Conservation (phyloP, 2,329 filamentous ascomycete species). For the Ophiostoma ulmi region DNA sequence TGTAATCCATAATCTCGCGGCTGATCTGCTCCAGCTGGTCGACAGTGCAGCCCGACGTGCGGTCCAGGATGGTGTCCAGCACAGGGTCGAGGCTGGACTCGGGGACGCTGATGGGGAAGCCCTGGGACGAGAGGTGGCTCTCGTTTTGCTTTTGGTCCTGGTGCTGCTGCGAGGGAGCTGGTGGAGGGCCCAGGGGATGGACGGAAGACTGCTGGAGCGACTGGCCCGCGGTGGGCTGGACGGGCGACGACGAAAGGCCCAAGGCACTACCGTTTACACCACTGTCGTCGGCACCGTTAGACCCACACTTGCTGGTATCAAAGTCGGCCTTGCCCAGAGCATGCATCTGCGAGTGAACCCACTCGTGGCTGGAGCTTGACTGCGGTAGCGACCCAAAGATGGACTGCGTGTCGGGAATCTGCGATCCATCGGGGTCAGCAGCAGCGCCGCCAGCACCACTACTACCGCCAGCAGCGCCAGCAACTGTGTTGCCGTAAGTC, state of each 20-base stretch:
- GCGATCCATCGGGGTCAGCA: constrained; percentile 38
- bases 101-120: constrained; percentile 43
- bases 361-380: constrained; percentile 46
- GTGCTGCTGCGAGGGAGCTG: constrained; percentile 30
- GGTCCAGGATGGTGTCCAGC: constrained; percentile 57
- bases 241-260: constrained; percentile 8
- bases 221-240: neutral
- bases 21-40: constrained; percentile 95
- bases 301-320: constrained; percentile 31
- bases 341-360: constrained; percentile 55
- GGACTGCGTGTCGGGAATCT: constrained; percentile 53
- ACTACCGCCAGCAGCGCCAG: neutral
- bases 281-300: neutral
- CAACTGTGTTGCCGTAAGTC: neutral
- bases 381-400: constrained; percentile 35
- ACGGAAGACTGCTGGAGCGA: neutral
- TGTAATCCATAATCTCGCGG: constrained; percentile 79
- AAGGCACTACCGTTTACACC: neutral
- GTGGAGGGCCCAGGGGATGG: constrained; percentile 25
- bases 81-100: constrained; percentile 52
- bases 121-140: constrained; percentile 41
- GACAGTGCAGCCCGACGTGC: constrained; percentile 73
- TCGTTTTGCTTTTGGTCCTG: constrained; percentile 30
- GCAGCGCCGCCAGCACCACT: neutral
- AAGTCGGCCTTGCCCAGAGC: constrained; percentile 36